phyloP scores from a whole-genome alignment of 352 stramenopile species.

The Sclerospora graminicola region DNA sequence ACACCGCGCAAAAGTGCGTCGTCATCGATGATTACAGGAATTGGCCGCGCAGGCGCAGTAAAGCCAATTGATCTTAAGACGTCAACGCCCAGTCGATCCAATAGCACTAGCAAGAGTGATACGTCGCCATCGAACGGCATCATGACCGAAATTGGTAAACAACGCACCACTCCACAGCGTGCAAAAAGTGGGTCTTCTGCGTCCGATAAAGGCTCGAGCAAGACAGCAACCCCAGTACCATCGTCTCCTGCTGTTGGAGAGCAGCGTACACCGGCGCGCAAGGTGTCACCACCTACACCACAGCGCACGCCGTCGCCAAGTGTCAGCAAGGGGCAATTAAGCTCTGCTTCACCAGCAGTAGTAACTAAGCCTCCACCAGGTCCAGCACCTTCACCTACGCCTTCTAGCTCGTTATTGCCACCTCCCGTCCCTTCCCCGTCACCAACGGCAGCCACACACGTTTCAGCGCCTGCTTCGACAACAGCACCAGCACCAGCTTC shows the following conservation, averaged over 20 bases:
- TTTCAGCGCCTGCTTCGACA: conserved; percentile 1
- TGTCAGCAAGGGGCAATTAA: conserved; percentile 13
- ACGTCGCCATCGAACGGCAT: conserved; percentile 21
- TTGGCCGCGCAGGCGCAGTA: conserved; percentile 55
- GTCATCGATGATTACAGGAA: conserved; percentile 51
- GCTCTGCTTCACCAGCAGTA: conserved; percentile 20
- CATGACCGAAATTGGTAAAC: conserved; percentile 32
- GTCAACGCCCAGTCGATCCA: conserved; percentile 44
- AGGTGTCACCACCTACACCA: conserved; percentile 28
- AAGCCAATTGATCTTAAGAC: conserved; percentile 78
- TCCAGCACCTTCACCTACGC: conserved; percentile 14
- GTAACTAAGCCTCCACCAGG: conserved; percentile 12
- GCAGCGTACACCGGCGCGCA: conserved; percentile 18
- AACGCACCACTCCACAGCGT: conserved; percentile 42
- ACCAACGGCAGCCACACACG: conserved; percentile 2
- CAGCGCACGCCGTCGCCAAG: conserved; percentile 28
- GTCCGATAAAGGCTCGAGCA: conserved; percentile 25
- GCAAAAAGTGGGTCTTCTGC: conserved; percentile 30
- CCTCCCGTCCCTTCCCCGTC: conserved; percentile 19
- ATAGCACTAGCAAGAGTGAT: conserved; percentile 39
- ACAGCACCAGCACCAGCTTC: conserved; percentile 8
- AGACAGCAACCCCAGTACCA: conserved; percentile 15
- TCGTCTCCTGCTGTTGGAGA: conserved; percentile 26
- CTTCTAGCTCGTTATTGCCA: conserved; percentile 20
- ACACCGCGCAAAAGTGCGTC: conserved; percentile 62